These are phyloP conservation scores for Stephania cephalantha DNA, from an alignment of 164 flowering plant species.

Conservation along the genomic window DNA sequence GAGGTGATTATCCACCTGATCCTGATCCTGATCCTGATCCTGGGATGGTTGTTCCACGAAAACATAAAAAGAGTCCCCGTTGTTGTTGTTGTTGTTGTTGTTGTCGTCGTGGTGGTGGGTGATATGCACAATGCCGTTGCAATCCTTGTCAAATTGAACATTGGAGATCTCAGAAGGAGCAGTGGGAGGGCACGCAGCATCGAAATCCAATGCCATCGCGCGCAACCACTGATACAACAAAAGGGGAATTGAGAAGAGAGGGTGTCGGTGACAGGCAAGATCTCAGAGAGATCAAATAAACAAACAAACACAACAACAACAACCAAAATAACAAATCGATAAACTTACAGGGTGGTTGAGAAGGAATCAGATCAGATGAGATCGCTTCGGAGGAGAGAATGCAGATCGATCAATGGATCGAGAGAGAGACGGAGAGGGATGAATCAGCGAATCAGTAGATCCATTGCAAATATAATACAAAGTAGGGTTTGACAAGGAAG, in stretches of 20 bases:
- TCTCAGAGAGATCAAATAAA: neutral
- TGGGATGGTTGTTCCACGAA: slow-evolving; percentile 8
- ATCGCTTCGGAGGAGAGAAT: no score
- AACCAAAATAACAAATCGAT: no score
- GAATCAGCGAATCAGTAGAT: no score
- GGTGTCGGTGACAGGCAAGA: no score
- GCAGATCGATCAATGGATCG: no score
- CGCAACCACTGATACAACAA: no score
- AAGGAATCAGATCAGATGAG: no score
- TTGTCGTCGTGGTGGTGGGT: slow-evolving; percentile 9
- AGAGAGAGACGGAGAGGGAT: no score
- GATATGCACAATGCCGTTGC: slow-evolving; percentile 15
- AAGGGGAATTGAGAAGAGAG: neutral
- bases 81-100: slow-evolving; percentile 17
- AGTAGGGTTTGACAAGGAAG: no score
- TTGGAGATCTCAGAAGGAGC: slow-evolving; percentile 10
- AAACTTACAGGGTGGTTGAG: no score
- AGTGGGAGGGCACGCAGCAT: neutral
- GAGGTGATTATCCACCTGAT: slow-evolving; percentile 1
- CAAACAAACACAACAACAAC: no score
- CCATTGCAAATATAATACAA: no score
- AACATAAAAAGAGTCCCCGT: slow-evolving; percentile 30
- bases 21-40: neutral
- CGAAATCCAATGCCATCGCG: slow-evolving; percentile 23
- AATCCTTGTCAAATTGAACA: slow-evolving; percentile 14